These are phyloP conservation scores for Populus trichocarpa DNA, from an alignment of 441 rosid species.

Conservation along the genomic window DNA sequence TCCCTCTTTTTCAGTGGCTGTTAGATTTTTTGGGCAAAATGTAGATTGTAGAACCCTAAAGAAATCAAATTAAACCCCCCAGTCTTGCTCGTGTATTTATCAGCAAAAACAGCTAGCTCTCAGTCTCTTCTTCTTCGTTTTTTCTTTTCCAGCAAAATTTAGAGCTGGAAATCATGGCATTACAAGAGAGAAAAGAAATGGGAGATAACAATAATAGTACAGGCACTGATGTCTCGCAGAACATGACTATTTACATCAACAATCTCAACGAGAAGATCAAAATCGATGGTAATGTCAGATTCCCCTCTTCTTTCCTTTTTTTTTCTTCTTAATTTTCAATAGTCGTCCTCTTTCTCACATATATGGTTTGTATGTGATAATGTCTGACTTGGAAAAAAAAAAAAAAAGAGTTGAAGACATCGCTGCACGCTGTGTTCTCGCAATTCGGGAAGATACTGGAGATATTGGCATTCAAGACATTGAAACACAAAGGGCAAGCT, in stretches of 20 bases:
- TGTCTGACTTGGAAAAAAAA: background rate
- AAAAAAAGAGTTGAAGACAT: constrained; percentile 77
- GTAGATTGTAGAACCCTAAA: background rate
- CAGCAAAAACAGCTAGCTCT: background rate
- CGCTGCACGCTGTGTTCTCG: constrained; percentile 81
- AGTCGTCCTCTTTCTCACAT: background rate
- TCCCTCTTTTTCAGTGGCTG: background rate
- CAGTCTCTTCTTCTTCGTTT: background rate
- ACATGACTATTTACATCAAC: constrained; percentile 91
- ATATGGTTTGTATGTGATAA: background rate
- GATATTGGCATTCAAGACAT: constrained; percentile 84
- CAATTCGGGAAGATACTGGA: constrained; percentile 92
- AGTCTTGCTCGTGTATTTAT: background rate
- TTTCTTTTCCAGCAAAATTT: background rate
- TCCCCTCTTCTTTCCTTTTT: background rate
- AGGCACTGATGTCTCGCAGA: constrained; percentile 53
- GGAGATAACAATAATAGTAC: constrained; percentile 34
- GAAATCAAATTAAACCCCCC: background rate
- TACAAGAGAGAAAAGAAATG: constrained; percentile 30
- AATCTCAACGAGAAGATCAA: constrained; percentile 96
- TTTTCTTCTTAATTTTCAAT: background rate
- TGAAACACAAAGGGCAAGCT: constrained; percentile 98
- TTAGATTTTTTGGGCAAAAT: background rate
- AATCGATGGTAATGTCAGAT: constrained; percentile 51
- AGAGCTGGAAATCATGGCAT: background rate